These are phyloP conservation scores for Podila minutissima DNA, from an alignment of 192 early-diverging fungal genomes.

Conservation along the genomic window DNA sequence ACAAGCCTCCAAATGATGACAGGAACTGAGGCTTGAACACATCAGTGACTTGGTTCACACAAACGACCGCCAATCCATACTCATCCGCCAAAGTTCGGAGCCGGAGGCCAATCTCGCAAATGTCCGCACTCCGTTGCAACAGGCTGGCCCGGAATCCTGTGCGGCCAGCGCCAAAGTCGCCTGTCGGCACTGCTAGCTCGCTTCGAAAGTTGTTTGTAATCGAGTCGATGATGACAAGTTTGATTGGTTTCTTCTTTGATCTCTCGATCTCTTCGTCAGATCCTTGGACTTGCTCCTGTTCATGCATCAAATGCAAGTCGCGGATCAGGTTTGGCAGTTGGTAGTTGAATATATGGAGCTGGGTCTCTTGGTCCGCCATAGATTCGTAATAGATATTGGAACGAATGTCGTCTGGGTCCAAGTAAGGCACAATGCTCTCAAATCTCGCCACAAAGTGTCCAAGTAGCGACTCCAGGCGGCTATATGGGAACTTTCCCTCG, in stretches of 20 bases:
- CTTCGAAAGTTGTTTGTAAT: constrained; percentile 81
- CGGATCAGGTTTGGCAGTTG: constrained; percentile 71
- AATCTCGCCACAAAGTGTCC: constrained; percentile 27
- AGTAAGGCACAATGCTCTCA: constrained; percentile 17
- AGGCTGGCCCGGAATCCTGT: constrained; percentile 22
- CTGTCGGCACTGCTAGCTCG: constrained; percentile 19
- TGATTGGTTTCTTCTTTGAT: constrained; percentile 61
- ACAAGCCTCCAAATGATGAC: constrained; percentile 3
- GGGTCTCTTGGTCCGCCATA: constrained; percentile 74
- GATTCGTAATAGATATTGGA: constrained; percentile 74
- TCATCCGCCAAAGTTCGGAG: constrained; percentile 72
- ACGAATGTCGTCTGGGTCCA: constrained; percentile 25
- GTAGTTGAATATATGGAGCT: constrained; percentile 77
- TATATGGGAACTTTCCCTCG: constrained; percentile 75
- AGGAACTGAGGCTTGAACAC: constrained; percentile 11
- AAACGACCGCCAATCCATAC: constrained; percentile 75
- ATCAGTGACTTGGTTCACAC: constrained; percentile 80
- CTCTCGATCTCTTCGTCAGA: constrained; percentile 15
- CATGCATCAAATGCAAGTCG: constrained; percentile 10
- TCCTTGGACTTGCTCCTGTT: not conserved
- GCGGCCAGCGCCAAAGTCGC: not conserved
- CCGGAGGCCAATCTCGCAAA: constrained; percentile 68
- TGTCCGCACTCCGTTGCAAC: constrained; percentile 54
- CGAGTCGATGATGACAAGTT: constrained; percentile 88
- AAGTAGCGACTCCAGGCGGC: constrained; percentile 65